Base-by-base conservation (phyloP, 371 early-diverging fungal genomes). In the Sporodiniella umbellata region DNA sequence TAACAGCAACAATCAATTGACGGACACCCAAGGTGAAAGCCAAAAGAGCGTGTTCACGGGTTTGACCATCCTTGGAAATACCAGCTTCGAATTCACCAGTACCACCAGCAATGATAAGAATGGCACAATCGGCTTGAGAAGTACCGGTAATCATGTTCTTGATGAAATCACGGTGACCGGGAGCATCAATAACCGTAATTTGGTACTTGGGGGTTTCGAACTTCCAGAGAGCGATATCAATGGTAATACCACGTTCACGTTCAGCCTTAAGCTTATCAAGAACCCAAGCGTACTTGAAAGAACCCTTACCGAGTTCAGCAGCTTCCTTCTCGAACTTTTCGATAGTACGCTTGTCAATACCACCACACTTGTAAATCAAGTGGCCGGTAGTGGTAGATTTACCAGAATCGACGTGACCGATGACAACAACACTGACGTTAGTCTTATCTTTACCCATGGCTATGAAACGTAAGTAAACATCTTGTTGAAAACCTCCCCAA, bases 141-240 rank as follows among this genome's bases (percentile, higher is more conserved):
- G 66, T 94, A 80, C 97, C 98, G 67, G 93, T 92, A 72, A 99
- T 96, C 99, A 99, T 98, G 93, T 95, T 98, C 86, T 93, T 91
- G 82, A 99, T 95, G 86, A 96, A 99, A 79, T 95, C 94, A 78
- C 96, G 90, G 86, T 99, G 99, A 42, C 99, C 99, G 47, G 99
- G 99, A 66, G 98, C 96, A 77, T 96, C 96, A 78, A 95, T 93
- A 80, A 96, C 89, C 71, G 95, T 95, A 64, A 94, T 90, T 75
- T 88, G 76, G 85, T 85, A 92, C 85, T 92, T 91, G 79, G 89
- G 86, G 66, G 99, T 93, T 75, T 95, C 94, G 92, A 99, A 98
- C 85, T 90, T 90, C 88, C 96, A 93, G 79, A 89, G 88, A 70
- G 93, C 96, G 79, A 93, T 92, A 75, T 93, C 94, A 60, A 94